Evolutionary conservation across 163 green algal genomes (phyloP), one percentile per base, ranked within the genome.

Genomic region (Smithsoniella earleae): DNA sequence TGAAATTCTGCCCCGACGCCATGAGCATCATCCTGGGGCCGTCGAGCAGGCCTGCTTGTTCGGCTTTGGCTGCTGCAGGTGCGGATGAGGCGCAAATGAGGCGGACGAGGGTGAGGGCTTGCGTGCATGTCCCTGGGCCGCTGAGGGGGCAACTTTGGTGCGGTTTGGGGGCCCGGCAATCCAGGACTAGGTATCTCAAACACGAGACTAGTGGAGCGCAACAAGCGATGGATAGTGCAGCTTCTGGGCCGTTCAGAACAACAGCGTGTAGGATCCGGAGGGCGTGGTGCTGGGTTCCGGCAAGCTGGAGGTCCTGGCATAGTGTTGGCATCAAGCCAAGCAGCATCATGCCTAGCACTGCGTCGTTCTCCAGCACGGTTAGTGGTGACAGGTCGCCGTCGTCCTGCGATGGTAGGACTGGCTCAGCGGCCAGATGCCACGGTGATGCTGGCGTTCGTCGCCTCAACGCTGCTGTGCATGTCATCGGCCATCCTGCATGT

Each of bases 401-500:
- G 58, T 33, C 25, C 16, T 69, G 30, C 25, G 20, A 16, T 22
- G 52, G 52, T 33, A 69, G 58, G 6, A 69, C 58, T 18, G 58
- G 25, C 25, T 69, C 58, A 5, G 58, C 58, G 58, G 58, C 58
- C 58, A 69, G 38, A 30, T 69, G 58, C 58, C 58, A 69, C 3
- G 25, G n/a, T 33, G n/a, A 30, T 33, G 58, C 58, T 3, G 58
- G 58, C n/a, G 22, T 33, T 20, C n/a, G 25, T 16, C 58, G 58
- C 58, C 58, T 30, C 58, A 69, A 34, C 20, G 58, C 58, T 25
- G n/a, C 58, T n/a, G 58, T 6, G 16, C 30, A 16, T 33, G 25
- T 34, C 20, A 69, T 69, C 25, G 58, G 58, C 58, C 58, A 69
- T 33, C 58, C 58, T 69, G 58, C 58, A 69, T 49, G 40, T 49